These are phyloP conservation scores for Scutellaria baicalensis DNA, from an alignment of 257 asterid species.

Conservation along the genomic window DNA sequence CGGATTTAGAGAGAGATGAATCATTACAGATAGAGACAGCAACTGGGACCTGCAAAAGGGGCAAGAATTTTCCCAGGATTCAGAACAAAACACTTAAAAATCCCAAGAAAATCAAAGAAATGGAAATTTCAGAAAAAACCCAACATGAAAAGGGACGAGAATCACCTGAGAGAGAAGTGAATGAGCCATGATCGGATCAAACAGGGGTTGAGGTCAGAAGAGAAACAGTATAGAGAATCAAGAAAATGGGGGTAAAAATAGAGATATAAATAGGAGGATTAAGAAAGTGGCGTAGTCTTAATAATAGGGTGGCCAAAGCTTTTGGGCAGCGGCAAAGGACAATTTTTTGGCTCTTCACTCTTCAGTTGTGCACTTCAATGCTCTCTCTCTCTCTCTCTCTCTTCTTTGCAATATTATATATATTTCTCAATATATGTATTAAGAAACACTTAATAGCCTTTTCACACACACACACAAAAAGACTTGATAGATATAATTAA, in stretches of 20 bases:
- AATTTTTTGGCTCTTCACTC: conserved; percentile 15
- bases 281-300: background rate
- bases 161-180: conserved; percentile 41
- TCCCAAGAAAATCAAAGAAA: background rate
- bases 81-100: background rate
- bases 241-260: background rate
- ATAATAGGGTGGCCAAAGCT: conserved; percentile 10
- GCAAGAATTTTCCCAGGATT: background rate
- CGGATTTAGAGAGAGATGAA: conserved; percentile 33
- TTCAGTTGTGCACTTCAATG: background rate
- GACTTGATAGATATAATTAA: too few relatives aligned
- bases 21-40: conserved; percentile 38
- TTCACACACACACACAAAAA: too few relatives aligned
- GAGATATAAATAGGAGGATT: background rate
- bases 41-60: conserved; percentile 43
- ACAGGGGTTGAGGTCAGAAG: background rate
- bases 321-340: conserved; percentile 27
- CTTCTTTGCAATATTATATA: background rate
- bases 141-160: background rate
- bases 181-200: conserved; percentile 55
- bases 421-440: too few relatives aligned
- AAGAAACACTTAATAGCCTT: too few relatives aligned
- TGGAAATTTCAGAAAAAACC: background rate
- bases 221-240: background rate
- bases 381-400: background rate